Evolutionary conservation across 208 protist genomes (phyloP).

Genomic region (Borovskyia barvae): DNA sequence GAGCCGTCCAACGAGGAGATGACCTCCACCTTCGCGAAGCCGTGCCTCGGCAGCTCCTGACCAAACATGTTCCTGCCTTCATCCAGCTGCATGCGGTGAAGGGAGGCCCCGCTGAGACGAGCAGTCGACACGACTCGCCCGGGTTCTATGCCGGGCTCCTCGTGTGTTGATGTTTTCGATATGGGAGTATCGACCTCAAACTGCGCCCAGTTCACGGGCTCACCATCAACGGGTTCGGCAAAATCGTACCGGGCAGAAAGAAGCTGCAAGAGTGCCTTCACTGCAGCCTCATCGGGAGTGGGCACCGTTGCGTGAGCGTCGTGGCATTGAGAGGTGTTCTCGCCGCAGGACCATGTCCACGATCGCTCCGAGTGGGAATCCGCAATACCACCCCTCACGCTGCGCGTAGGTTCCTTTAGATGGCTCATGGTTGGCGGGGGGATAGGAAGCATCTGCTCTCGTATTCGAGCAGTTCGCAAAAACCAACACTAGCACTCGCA

Average conservation of each 20-base stretch:
- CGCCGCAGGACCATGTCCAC: neutral
- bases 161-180: neutral
- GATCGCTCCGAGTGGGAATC: too few species aligned
- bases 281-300: conserved; percentile 14
- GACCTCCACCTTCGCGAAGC: neutral
- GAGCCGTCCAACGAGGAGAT: neutral
- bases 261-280: conserved; percentile 19
- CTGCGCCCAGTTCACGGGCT: neutral
- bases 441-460: too few species aligned
- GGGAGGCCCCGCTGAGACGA: neutral
- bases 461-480: too few species aligned
- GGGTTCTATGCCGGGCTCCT: neutral
- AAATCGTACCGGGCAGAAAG: conserved; percentile 4
- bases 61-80: neutral
- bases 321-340: neutral
- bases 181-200: neutral
- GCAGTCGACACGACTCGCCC: neutral
- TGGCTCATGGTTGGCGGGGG: too few species aligned
- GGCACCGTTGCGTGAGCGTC: conserved; percentile 4
- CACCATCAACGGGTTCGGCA: neutral
- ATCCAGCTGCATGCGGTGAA: neutral
- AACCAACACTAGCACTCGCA: too few species aligned
- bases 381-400: too few species aligned
- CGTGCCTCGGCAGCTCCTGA: neutral
- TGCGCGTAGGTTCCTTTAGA: too few species aligned